These are phyloP conservation scores for Hansenula lynferdii DNA, from an alignment of 1,139 yeast species.

Conservation along the genomic window DNA sequence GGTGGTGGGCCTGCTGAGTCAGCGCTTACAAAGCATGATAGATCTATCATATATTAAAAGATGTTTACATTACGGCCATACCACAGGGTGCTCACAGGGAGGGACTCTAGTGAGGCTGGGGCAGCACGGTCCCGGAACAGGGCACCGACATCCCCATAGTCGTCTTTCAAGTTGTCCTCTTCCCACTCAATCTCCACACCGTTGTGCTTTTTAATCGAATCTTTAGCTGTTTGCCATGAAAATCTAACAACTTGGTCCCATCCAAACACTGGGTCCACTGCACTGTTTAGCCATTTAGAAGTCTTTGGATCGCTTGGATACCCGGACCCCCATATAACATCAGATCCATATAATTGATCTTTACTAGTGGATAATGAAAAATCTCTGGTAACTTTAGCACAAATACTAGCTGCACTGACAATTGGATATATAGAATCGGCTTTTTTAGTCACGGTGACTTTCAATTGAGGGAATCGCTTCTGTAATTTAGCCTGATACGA, in stretches of 20 bases:
- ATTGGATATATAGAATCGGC: slow-evolving; percentile 94
- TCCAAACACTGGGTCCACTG: slow-evolving; percentile 75
- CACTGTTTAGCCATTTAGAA: slow-evolving; percentile 56
- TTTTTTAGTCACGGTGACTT: slow-evolving; percentile 86
- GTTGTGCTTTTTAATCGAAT: slow-evolving; percentile 50
- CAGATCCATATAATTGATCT: slow-evolving; percentile 9
- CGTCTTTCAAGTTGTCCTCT: slow-evolving; percentile 36
- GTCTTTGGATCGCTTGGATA: slow-evolving; percentile 94
- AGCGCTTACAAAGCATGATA: no score
- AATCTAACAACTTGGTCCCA: slow-evolving; percentile 80
- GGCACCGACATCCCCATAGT: slow-evolving; percentile 25
- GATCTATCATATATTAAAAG: slow-evolving; percentile 5
- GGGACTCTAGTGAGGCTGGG: slow-evolving; percentile 7
- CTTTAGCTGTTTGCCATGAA: slow-evolving; percentile 93
- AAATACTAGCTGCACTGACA: slow-evolving; percentile 94
- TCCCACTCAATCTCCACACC: slow-evolving; percentile 55
- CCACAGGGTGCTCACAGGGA: slow-evolving; percentile 23
- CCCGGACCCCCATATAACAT: slow-evolving; percentile 68
- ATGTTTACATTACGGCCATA: slow-evolving; percentile 19
- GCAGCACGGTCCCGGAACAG: slow-evolving; percentile 21
- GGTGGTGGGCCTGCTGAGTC: no score
- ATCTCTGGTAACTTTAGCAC: slow-evolving; percentile 96
- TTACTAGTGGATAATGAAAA: slow-evolving; percentile 39
- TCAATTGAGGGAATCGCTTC: slow-evolving; percentile 60
- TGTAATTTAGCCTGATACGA: slow-evolving; percentile 75